A percentile compares a stretch with the other conserved stretches of the same genome.
These are phyloP conservation scores for Thalassiosira exigua DNA, from an alignment of 352 stramenopile species.

Conservation along the genomic window DNA sequence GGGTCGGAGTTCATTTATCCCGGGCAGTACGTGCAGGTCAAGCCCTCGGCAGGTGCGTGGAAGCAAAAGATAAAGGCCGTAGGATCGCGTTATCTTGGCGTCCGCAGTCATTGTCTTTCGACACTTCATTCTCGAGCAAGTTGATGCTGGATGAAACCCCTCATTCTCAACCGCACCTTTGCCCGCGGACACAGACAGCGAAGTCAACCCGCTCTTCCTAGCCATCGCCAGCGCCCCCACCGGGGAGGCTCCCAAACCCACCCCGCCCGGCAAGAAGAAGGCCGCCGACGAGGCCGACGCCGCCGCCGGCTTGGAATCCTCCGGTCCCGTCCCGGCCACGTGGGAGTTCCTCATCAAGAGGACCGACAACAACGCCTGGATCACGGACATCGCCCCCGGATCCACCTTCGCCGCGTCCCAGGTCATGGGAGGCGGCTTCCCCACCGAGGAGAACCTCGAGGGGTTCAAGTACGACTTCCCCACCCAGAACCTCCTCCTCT, in stretches of 20 bases:
- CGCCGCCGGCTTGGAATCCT: slow-evolving; percentile 21
- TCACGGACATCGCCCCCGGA: slow-evolving; percentile 42
- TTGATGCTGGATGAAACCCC: too few species aligned
- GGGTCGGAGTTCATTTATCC: slow-evolving; percentile 69
- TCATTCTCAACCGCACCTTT: not conserved
- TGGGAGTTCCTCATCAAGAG: slow-evolving; percentile 83
- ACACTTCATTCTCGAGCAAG: too few species aligned
- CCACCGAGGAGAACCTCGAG: slow-evolving; percentile 76
- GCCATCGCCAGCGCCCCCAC: slow-evolving; percentile 74
- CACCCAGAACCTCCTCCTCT: slow-evolving; percentile 84
- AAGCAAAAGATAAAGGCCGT: not conserved
- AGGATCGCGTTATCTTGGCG: not conserved
- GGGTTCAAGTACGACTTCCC: slow-evolving; percentile 84
- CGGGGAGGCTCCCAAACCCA: slow-evolving; percentile 26
- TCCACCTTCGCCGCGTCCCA: slow-evolving; percentile 71
- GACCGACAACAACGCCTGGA: slow-evolving; percentile 76
- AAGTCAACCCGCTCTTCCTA: slow-evolving; percentile 76
- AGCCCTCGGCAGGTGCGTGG: slow-evolving; percentile 33
- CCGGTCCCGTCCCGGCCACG: slow-evolving; percentile 24
- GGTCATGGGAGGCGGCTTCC: slow-evolving; percentile 77
- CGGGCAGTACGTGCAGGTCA: slow-evolving; percentile 81
- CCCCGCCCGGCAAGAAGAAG: slow-evolving; percentile 24
- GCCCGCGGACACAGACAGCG: slow-evolving; percentile 29
- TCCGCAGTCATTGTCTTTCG: not conserved
- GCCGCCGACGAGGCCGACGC: slow-evolving; percentile 36